A percentile compares a stretch with the other conserved stretches of the same genome.
Evolutionary conservation across 2,329 filamentous ascomycete species (phyloP).

Genomic region (Ceratocystiopsis minuta): DNA sequence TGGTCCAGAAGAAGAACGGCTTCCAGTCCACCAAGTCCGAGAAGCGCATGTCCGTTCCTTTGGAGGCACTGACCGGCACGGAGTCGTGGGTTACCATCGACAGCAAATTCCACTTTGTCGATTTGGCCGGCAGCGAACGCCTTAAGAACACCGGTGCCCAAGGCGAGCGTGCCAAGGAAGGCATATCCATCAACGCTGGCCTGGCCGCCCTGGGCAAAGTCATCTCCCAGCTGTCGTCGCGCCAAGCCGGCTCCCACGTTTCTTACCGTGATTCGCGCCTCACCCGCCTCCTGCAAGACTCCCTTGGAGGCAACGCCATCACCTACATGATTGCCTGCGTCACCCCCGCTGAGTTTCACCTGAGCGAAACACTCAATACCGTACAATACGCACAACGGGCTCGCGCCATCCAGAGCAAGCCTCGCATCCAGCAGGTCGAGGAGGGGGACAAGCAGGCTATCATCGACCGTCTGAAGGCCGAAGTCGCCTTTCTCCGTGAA

Average conservation of each 20-base stretch:
- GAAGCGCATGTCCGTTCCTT: slow-evolving; percentile 72
- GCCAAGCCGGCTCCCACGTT: slow-evolving; percentile 72
- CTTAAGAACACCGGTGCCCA: slow-evolving; percentile 94
- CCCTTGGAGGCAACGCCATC: slow-evolving; percentile 86
- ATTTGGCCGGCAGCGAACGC: slow-evolving; percentile 89
- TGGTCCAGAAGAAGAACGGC: slow-evolving; percentile 65
- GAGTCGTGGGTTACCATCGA: slow-evolving; percentile 68
- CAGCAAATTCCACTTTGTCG: slow-evolving; percentile 97
- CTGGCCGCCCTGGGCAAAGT: slow-evolving; percentile 92
- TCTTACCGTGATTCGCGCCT: slow-evolving; percentile 97
- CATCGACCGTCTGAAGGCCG: slow-evolving; percentile 83
- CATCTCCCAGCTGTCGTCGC: slow-evolving; percentile 90
- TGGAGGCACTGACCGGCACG: slow-evolving; percentile 58
- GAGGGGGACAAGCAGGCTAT: slow-evolving; percentile 86
- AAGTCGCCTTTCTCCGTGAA: slow-evolving; percentile 83
- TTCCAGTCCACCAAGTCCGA: slow-evolving; percentile 38
- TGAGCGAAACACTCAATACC: slow-evolving; percentile 94
- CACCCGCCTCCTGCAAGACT: slow-evolving; percentile 88
- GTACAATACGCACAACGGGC: slow-evolving; percentile 94
- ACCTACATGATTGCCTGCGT: slow-evolving; percentile 99
- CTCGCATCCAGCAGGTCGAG: slow-evolving; percentile 83
- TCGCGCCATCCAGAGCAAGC: slow-evolving; percentile 92
- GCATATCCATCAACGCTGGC: slow-evolving; percentile 95
- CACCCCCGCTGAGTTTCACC: slow-evolving; percentile 87
- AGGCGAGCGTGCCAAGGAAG: slow-evolving; percentile 83